Base-by-base conservation (phyloP, 1,284 basidiomycete genomes). In the Termitomyces sp. region DNA sequence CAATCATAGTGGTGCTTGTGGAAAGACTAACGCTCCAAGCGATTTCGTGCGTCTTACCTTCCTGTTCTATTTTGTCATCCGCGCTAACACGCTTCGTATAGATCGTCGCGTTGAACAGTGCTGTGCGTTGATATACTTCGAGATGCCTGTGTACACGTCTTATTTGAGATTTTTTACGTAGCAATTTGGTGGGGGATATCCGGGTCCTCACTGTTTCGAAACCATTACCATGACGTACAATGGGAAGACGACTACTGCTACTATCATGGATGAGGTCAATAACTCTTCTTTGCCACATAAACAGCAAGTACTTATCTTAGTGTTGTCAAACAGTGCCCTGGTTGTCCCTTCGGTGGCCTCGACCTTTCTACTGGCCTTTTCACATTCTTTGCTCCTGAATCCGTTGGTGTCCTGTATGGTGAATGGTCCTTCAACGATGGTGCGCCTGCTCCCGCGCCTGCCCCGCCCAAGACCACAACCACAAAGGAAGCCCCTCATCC, bases 281-380 rank as follows among this genome's bases (percentile, higher is more conserved):
- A 39, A 10, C 39, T 7, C 4, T 19, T 36, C 10, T 26, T 24
- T 31, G 15, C 41, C 33, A 4, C 10, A 38, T 46, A 28, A 21
- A 34, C 2, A 1, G 13, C 39, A 36, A 36, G 24, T 17, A 33
- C n/a, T 30, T 9, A 52, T n/a, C 39, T 44, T 19, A 46, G 49
- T 42, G 19, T 36, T 15, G 28, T 46, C 48, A 17, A 26, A 38
- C 56, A 88, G 81, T 92, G 90, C 68, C 81, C 80, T 52, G 83
- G 79, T 30, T 94, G 91, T 67, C 81, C 83, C 2, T 78, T 69
- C 42, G 84, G 81, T 36, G 90, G 81, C 41, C 81, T 97, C 54
- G 94, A 97, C 74, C 76, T 95, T 58, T 88, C 89, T 24, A 67
- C 70, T 10, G 79, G 84, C 50, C 81, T 97, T 42, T 97, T 97